Evolutionary conservation across 768 basidiomycete genomes (phyloP).

Genomic region (Suillus ampliporus): DNA sequence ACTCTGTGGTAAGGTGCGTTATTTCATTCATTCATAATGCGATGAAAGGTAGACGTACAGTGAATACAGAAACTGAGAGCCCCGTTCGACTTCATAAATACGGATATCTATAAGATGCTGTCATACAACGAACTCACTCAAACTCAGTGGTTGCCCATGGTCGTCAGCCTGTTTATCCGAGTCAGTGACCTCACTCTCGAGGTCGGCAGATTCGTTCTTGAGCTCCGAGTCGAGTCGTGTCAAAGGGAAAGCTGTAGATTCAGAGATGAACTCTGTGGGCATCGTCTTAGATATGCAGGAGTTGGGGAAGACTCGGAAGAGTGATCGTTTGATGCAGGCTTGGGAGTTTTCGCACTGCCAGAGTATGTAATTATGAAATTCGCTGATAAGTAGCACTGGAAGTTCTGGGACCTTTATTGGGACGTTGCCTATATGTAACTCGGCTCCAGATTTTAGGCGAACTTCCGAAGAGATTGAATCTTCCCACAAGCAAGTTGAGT

Average conservation of each 20-base stretch:
- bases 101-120: not conserved
- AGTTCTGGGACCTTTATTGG: not conserved
- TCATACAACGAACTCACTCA: conserved; percentile 24
- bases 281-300: conserved; percentile 18
- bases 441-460: not conserved
- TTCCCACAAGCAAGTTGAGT: not conserved
- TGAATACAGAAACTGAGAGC: conserved; percentile 22
- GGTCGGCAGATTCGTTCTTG: conserved; percentile 17
- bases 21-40: not conserved
- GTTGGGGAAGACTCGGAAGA: conserved; percentile 16
- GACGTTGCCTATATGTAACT: not conserved
- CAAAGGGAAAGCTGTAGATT: conserved; percentile 23
- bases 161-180: conserved; percentile 31
- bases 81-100: not conserved
- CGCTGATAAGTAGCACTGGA: not conserved
- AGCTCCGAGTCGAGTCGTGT: conserved; percentile 14
- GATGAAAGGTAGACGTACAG: conserved; percentile 21
- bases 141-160: conserved; percentile 20
- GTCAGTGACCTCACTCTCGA: conserved; percentile 21
- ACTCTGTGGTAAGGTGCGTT: not conserved
- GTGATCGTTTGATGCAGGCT: conserved; percentile 13
- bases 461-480: not conserved
- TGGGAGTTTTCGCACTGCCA: conserved; percentile 24
- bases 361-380: not conserved
- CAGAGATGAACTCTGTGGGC: conserved; percentile 22